Evolutionary conservation across 2,329 filamentous ascomycete species (phyloP), one percentile per base, ranked within the genome.

Genomic region (Ceratocystis variospora): DNA sequence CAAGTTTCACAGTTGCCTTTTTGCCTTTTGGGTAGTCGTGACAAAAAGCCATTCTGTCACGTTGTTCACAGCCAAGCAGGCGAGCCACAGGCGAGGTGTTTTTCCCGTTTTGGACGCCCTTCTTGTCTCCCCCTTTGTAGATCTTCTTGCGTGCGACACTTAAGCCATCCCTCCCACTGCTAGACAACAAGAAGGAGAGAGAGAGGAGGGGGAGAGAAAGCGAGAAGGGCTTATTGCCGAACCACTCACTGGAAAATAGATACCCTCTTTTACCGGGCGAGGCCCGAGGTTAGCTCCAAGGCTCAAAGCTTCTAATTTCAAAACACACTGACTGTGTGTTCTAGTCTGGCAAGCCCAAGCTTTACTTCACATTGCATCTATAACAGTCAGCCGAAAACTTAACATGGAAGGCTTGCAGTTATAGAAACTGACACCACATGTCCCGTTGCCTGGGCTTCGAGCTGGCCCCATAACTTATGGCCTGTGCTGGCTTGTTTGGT

Each of bases 41-140:
- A 59, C 53, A 59, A 17, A 8, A 59, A 59, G 53, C 53, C 53
- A 59, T 31, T 59, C 53, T 2, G 17, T 25, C 53, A 31, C 28
- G 37, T 33, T 31, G 53, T 59, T 33, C 53, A n/a, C 53, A 33
- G 28, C n/a, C 69, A 70, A 31, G 57, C 50, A 59, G 61, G 53
- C 61, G 61, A 63, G 61, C 37, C 61, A 10, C 48, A 63, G 44
- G 61, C 61, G 61, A 63, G 44, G 41, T 63, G 53, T 59, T 37
- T 59, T 59, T 59, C 53, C 53, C 7, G 53, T 31, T n/a, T 33
- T 7, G 53, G 25, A 33, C 15, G 25, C 53, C 28, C 28, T 50
- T 33, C 28, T 33, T 31, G 25, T 31, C 48, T 53, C 53, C 28
- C 53, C 53, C 53, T 59, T 59, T 59, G 53, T 17, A 31, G 19